Base-by-base conservation (phyloP, 495 filamentous ascomycete genomes). In the Pyrenopolyporus hunteri region DNA sequence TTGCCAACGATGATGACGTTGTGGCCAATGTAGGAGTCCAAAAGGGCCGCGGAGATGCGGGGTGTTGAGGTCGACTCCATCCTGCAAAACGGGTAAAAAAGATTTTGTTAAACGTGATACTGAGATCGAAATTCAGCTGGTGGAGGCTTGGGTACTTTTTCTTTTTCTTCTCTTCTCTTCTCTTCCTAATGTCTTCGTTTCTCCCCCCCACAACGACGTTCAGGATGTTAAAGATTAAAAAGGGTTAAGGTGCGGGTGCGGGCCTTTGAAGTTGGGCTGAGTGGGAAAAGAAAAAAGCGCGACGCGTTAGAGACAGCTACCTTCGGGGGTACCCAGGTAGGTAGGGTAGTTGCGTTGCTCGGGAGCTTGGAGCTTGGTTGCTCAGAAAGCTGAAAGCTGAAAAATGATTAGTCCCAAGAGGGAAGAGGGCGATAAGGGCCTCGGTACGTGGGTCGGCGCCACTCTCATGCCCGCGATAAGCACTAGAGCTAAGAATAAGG, bases 1-100 rank as follows among this genome's bases (percentile, higher is more conserved):
- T 90, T 93, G 63, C 93, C 93, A 2, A 97, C 83, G 39, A 98
- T 78, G 52, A 91, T 91, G 51, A 98, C 89, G 49, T 87, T 89
- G 46, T 83, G 84, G 70, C 82, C 80, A 60, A 87, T 80, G 74
- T 88, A 91, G 68, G 80, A 78, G 68, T 87, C 79, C 46, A 92
- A 83, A 70, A 89, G 83, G 31, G 76, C 71, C 59, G 85, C 85
- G 57, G 85, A 87, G 63, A 92, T 79, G 73, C 89, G 88, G 47
- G 89, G 88, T 52, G 86, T 88, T 68, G 86, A 83, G 39, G 80
- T 73, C 19, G 81, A 59, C 57, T 81, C 76, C 77, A 79, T 80
- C 39, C 10, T 47, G 29, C 19, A 48, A 20, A 13, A 26, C 3
- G 39, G 42, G 35, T 29, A 29, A 29, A 29, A 29, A 31, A 46